Percentiles rank a stretch among this genome's conserved stretches.
Conservation (phyloP, 495 filamentous ascomycete species). For the Aspergillus indologenus region DNA sequence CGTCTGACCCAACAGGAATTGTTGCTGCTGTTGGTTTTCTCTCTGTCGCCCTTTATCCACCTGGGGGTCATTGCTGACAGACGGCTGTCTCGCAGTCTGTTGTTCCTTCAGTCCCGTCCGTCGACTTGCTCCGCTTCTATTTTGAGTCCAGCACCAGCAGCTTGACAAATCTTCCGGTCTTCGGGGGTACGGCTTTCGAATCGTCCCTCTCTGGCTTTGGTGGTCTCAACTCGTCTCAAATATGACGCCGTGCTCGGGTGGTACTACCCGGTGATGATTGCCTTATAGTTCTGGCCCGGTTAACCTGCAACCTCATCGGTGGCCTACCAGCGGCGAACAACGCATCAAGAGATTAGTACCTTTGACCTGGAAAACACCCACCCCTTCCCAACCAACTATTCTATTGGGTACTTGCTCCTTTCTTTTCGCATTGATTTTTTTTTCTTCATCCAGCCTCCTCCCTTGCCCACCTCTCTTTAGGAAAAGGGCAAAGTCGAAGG, state of each 20-base stretch:
- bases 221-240: constrained; percentile 28
- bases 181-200: constrained; percentile 13
- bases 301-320: constrained; percentile 38
- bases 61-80: constrained; percentile 7
- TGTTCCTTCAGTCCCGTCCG: background rate
- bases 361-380: constrained; percentile 24
- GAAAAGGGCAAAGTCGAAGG: constrained; percentile 7
- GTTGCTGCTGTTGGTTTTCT: constrained; percentile 6
- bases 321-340: constrained; percentile 45
- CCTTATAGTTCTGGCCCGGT: constrained; percentile 41
- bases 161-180: constrained; percentile 7
- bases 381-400: constrained; percentile 27
- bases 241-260: constrained; percentile 42
- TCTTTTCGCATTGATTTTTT: background rate
- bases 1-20: background rate
- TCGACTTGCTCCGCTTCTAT: constrained; percentile 6
- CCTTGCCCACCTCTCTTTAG: background rate
- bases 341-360: constrained; percentile 40
- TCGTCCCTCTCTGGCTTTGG: constrained; percentile 17
- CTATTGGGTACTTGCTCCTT: constrained; percentile 15
- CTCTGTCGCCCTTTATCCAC: constrained; percentile 3
- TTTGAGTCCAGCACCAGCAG: constrained; percentile 3
- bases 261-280: constrained; percentile 40
- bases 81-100: constrained; percentile 9
- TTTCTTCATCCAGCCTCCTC: background rate